These are phyloP conservation scores for Globisporangium paddicum DNA, from an alignment of 352 stramenopile genomes.

Conservation along the genomic window DNA sequence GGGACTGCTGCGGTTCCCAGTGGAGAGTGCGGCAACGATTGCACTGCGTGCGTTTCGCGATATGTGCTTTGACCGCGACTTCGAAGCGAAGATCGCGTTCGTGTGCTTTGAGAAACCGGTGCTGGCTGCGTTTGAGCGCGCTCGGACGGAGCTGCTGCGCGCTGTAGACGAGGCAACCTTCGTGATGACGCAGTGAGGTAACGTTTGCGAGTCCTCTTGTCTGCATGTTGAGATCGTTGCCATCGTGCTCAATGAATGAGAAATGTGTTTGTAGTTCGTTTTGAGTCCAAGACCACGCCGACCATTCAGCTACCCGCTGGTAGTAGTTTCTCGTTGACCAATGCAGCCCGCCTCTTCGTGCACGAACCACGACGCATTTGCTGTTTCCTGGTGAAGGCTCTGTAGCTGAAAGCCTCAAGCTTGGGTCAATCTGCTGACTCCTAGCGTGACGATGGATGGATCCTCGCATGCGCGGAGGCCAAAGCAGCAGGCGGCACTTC, in stretches of 20 bases:
- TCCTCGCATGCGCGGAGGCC: not conserved
- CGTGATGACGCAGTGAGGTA: not conserved
- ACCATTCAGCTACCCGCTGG: not conserved
- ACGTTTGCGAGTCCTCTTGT: not conserved
- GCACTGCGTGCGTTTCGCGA: constrained; percentile 40
- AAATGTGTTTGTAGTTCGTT: no score
- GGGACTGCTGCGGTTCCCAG: constrained; percentile 26
- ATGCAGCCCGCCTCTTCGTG: not conserved
- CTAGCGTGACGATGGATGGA: not conserved
- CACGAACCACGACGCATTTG: no score
- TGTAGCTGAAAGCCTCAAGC: not conserved
- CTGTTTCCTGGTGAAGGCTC: not conserved
- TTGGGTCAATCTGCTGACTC: not conserved
- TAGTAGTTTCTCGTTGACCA: not conserved
- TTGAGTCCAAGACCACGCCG: not conserved
- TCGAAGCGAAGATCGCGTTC: constrained; percentile 38
- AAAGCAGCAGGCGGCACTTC: not conserved
- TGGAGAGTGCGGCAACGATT: constrained; percentile 28
- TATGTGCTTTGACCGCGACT: constrained; percentile 28
- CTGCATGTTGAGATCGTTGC: not conserved
- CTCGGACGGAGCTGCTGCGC: not conserved
- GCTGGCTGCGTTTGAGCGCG: constrained; percentile 25
- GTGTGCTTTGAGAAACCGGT: constrained; percentile 45
- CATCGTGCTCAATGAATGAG: not conserved
- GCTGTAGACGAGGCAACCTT: not conserved